Conservation (phyloP, 2,329 filamentous ascomycete species). For the Phaeosphaeria sp. region DNA sequence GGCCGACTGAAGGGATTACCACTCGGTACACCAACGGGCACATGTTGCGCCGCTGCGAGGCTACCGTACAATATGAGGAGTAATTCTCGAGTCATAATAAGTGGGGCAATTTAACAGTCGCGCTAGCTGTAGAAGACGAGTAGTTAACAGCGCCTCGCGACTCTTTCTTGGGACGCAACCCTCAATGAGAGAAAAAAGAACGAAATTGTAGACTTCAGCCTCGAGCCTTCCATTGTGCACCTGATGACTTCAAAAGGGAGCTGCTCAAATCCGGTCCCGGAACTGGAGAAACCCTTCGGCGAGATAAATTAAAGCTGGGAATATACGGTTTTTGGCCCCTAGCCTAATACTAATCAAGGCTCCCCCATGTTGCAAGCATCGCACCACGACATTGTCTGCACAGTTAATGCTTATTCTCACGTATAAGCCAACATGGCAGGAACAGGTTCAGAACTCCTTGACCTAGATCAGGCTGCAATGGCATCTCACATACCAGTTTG, state of each 20-base stretch:
- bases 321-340: not conserved
- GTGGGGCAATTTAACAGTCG: not conserved
- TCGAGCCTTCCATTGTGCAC: not conserved
- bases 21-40: slow-evolving; percentile 35
- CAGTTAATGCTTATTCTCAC: not conserved
- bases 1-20: slow-evolving; percentile 65
- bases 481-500: no score
- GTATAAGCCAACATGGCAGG: not conserved
- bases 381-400: no score
- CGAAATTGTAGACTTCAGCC: not conserved
- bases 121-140: not conserved
- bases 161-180: not conserved
- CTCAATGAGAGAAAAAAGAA: not conserved
- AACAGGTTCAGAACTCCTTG: not conserved
- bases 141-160: not conserved
- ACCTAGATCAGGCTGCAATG: no score
- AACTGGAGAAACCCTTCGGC: not conserved
- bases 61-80: slow-evolving; percentile 17
- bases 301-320: not conserved
- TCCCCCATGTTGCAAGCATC: no score
- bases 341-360: not conserved
- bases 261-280: not conserved
- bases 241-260: not conserved
- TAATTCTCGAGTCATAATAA: not conserved
- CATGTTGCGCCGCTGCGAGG: slow-evolving; percentile 52